phyloP scores from a whole-genome alignment of 495 filamentous ascomycete species.

The Massariosphaeria phaeospora region DNA sequence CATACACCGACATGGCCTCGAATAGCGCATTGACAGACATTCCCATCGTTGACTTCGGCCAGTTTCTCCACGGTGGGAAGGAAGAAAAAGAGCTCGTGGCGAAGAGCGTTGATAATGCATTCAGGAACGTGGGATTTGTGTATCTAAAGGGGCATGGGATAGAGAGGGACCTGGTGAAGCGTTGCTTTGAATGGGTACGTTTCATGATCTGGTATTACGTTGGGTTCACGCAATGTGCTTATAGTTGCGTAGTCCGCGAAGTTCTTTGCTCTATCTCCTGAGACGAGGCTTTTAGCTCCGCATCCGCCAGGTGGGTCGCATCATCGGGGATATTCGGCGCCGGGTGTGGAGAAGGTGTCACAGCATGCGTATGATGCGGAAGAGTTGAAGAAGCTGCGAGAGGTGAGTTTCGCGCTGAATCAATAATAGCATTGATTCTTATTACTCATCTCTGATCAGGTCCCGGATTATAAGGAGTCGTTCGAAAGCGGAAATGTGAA shows the following conservation, averaged over 20 bases:
- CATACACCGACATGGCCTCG: too few relatives aligned
- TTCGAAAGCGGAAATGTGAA: conserved; percentile 62
- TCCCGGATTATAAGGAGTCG: conserved; percentile 53
- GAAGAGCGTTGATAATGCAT: conserved; percentile 24
- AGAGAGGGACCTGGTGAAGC: conserved; percentile 15
- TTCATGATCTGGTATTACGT: background rate
- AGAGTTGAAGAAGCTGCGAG: conserved; percentile 41
- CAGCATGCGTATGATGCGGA: conserved; percentile 53
- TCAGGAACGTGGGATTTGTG: conserved; percentile 32
- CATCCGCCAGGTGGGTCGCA: conserved; percentile 54
- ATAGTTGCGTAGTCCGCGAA: conserved; percentile 8
- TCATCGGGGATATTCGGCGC: conserved; percentile 64
- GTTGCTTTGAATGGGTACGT: conserved; percentile 32
- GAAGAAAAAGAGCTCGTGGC: conserved; percentile 17
- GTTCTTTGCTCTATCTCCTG: conserved; percentile 46
- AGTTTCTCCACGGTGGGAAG: conserved; percentile 18
- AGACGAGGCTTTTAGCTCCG: conserved; percentile 52
- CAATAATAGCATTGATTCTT: too few relatives aligned
- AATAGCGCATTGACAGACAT: too few relatives aligned
- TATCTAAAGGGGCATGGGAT: conserved; percentile 33
- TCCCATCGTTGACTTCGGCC: conserved; percentile 32
- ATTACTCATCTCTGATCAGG: background rate
- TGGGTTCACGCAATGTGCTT: background rate
- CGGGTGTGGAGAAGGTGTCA: conserved; percentile 60
- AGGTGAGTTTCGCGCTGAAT: too few relatives aligned